Evolutionary conservation across 148 eudicot genomes (phyloP).

Genomic region (Rheum nobile): DNA sequence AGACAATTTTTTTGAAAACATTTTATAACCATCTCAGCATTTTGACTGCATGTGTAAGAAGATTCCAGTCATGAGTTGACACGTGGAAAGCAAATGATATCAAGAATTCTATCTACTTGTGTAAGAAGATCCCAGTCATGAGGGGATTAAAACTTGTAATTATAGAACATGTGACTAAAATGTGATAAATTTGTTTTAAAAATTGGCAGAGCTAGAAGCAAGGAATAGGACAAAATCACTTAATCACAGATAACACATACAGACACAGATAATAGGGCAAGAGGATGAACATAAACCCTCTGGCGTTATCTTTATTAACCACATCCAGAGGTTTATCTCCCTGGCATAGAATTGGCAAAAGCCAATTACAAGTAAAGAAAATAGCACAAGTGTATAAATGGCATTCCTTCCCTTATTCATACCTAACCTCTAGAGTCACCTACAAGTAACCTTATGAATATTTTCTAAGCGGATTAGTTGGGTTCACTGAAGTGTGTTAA

Average conservation of each 20-base stretch:
- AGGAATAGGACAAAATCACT: neutral
- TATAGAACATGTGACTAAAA: too few species aligned
- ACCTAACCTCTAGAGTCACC: neutral
- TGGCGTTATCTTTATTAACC: neutral
- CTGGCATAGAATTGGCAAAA: neutral
- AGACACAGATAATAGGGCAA: neutral
- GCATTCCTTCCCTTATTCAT: neutral
- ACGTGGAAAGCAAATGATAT: neutral
- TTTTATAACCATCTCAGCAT: neutral
- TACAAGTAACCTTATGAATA: neutral
- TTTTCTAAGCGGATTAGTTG: too few species aligned
- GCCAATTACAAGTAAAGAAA: neutral
- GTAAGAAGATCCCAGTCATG: too few species aligned
- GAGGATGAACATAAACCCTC: neutral
- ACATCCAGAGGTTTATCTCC: neutral
- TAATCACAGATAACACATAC: neutral
- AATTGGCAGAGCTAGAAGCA: neutral
- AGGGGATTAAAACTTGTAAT: too few species aligned
- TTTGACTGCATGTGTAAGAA: conserved; percentile 1
- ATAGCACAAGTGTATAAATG: neutral
- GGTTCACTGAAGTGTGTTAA: too few species aligned
- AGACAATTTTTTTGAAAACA: neutral
- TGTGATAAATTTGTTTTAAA: neutral
- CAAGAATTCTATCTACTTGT: neutral
- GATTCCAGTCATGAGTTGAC: neutral